Evolutionary conservation across 306 rosid genomes (phyloP).

Genomic region (Mimosa bimucronata): DNA sequence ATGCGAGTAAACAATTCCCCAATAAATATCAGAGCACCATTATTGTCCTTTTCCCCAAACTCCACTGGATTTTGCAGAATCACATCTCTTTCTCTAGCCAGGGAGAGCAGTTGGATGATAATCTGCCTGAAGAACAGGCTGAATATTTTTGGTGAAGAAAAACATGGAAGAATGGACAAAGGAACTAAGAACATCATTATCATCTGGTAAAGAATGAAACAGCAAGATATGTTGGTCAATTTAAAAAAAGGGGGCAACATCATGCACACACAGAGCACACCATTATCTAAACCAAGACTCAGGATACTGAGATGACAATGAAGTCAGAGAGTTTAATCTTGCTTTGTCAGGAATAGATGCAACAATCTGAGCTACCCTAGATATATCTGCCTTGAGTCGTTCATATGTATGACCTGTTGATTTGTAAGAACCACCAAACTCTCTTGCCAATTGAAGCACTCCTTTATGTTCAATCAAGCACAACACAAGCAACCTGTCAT

Average conservation of each 20-base stretch:
- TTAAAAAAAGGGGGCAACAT: not conserved
- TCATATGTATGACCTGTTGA: slow-evolving; percentile 40
- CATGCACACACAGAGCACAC: slow-evolving; percentile 28
- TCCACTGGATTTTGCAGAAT: slow-evolving; percentile 36
- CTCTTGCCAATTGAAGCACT: slow-evolving; percentile 78
- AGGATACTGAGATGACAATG: slow-evolving; percentile 91
- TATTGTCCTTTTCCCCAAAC: slow-evolving; percentile 35
- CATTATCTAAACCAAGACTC: slow-evolving; percentile 29
- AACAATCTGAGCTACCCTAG: slow-evolving; percentile 77
- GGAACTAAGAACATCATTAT: slow-evolving; percentile 20
- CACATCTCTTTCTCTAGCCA: slow-evolving; percentile 58
- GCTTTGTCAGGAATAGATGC: slow-evolving; percentile 95
- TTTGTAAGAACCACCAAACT: slow-evolving; percentile 55
- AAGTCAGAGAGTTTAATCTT: slow-evolving; percentile 61
- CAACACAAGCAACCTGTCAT: slow-evolving; percentile 68
- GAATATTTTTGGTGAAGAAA: slow-evolving; percentile 63
- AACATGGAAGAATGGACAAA: slow-evolving; percentile 21
- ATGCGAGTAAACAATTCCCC: slow-evolving; percentile 88
- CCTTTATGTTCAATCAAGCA: slow-evolving; percentile 87
- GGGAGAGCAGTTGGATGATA: slow-evolving; percentile 72
- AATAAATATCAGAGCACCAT: slow-evolving; percentile 64
- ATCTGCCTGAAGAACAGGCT: slow-evolving; percentile 85
- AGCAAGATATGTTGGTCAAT: slow-evolving; percentile 15
- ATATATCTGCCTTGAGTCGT: slow-evolving; percentile 45
- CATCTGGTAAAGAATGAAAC: slow-evolving; percentile 17